Evolutionary conservation across 2,329 filamentous ascomycete genomes (phyloP).

Genomic region (Colletotrichum echinochloae): DNA sequence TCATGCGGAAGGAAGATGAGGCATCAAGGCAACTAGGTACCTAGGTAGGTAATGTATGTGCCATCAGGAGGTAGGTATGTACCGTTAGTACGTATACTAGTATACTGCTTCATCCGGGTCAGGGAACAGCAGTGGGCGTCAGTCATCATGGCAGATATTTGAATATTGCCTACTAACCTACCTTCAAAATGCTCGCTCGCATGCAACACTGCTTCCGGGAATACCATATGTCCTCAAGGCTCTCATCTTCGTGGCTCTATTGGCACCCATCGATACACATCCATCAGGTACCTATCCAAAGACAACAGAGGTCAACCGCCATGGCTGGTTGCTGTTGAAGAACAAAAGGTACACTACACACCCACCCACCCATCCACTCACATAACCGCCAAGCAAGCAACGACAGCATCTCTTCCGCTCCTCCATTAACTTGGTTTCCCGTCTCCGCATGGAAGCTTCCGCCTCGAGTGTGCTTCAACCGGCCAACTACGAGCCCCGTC

Average conservation of each 20-base stretch:
- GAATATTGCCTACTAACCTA: background rate
- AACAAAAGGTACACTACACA: too few species aligned
- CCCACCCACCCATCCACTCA: background rate
- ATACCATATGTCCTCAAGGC: background rate
- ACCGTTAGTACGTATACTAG: background rate
- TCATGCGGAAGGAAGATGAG: background rate
- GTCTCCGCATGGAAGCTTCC: conserved; percentile 27
- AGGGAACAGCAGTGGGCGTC: background rate
- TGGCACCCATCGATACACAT: background rate
- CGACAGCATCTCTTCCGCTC: too few species aligned
- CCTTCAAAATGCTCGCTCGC: background rate
- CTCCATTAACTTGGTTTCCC: background rate
- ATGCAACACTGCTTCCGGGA: background rate
- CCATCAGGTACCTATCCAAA: too few species aligned
- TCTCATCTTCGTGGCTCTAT: background rate
- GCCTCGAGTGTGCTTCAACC: conserved; percentile 19
- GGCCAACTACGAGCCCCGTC: conserved; percentile 17
- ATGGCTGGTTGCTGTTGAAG: background rate
- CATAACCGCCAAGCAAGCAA: background rate
- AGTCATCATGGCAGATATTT: background rate
- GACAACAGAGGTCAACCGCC: background rate
- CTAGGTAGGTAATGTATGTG: too few species aligned
- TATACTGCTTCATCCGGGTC: background rate
- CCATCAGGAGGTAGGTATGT: background rate
- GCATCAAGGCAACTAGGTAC: background rate